Evolutionary conservation across 2,329 filamentous ascomycete species (phyloP).

Genomic region (Nemania serpens): DNA sequence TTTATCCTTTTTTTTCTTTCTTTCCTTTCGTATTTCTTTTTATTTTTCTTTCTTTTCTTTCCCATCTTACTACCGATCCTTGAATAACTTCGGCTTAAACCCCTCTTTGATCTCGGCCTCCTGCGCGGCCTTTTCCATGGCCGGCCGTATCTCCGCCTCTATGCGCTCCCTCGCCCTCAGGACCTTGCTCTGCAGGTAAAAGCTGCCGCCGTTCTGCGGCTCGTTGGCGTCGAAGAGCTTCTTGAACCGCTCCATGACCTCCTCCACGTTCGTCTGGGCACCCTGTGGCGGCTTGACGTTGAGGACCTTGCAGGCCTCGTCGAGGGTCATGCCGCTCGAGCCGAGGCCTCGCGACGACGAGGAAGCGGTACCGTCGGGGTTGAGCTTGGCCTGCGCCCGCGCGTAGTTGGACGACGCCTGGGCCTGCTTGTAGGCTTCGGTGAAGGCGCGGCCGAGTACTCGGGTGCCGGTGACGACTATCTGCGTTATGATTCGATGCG

Average conservation of each 20-base stretch:
- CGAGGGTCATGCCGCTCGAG: slow-evolving; percentile 80
- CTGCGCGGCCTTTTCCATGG: slow-evolving; percentile 70
- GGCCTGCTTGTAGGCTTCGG: slow-evolving; percentile 95
- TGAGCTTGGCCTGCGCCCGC: slow-evolving; percentile 68
- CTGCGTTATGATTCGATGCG: slow-evolving; percentile 92
- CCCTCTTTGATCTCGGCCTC: slow-evolving; percentile 83
- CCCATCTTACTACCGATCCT: slow-evolving; percentile 65
- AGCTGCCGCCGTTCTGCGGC: slow-evolving; percentile 92
- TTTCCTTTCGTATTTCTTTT: too few relatives aligned
- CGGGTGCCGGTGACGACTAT: slow-evolving; percentile 89
- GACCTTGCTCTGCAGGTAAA: slow-evolving; percentile 98
- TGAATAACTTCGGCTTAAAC: slow-evolving; percentile 95
- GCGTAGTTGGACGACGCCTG: slow-evolving; percentile 84
- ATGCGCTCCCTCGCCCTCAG: slow-evolving; percentile 88
- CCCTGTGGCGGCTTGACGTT: slow-evolving; percentile 88
- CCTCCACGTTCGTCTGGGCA: slow-evolving; percentile 77
- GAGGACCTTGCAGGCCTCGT: slow-evolving; percentile 96
- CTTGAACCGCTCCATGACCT: slow-evolving; percentile 88
- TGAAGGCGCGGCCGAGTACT: slow-evolving; percentile 89
- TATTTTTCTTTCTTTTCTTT: background rate
- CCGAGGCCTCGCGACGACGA: slow-evolving; percentile 39
- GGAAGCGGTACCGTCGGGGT: slow-evolving; percentile 45
- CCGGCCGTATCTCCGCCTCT: slow-evolving; percentile 80
- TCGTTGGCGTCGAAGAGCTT: slow-evolving; percentile 93
- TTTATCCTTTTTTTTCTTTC: too few relatives aligned